A percentile compares a stretch with the other conserved stretches of the same genome.
phyloP scores from a whole-genome alignment of 371 early-diverging fungal species.

The Smittium culicis region DNA sequence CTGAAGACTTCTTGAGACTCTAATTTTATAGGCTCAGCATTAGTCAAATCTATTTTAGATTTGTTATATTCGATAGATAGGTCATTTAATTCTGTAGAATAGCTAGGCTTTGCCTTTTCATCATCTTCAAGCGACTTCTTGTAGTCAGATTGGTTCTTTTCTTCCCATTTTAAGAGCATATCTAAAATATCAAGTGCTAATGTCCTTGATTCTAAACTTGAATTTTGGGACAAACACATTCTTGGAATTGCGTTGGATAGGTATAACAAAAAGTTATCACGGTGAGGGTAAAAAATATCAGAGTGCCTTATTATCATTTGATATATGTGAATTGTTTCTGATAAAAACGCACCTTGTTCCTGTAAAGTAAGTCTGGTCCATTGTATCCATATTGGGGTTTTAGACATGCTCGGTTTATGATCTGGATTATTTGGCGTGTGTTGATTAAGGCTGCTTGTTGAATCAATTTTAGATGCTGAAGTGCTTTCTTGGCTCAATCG shows the following conservation, averaged over 20 bases:
- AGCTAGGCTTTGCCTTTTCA: no score
- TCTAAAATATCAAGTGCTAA: conserved; percentile 83
- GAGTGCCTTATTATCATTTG: conserved; percentile 80
- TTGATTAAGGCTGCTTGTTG: not conserved
- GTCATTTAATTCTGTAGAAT: no score
- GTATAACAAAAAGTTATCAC: conserved; percentile 77
- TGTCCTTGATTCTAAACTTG: conserved; percentile 71
- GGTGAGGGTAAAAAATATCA: conserved; percentile 71
- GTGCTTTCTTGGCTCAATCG: conserved; percentile 43
- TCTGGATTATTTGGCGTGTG: conserved; percentile 7
- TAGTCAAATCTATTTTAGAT: no score
- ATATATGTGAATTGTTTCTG: conserved; percentile 77
- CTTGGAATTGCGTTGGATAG: conserved; percentile 72
- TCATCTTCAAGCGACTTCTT: no score
- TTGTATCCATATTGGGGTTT: conserved; percentile 75
- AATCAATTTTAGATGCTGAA: conserved; percentile 6
- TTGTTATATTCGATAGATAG: no score
- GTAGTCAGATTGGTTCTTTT: conserved; percentile 14
- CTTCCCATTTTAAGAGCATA: conserved; percentile 80
- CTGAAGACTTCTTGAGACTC: no score
- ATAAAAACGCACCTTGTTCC: conserved; percentile 77
- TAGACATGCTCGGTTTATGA: conserved; percentile 18
- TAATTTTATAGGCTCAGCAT: no score
- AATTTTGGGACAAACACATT: conserved; percentile 67
- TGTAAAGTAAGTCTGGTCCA: conserved; percentile 74